Evolutionary conservation across 345 rosid genomes (phyloP).

Genomic region (Microthlaspi erraticum): DNA sequence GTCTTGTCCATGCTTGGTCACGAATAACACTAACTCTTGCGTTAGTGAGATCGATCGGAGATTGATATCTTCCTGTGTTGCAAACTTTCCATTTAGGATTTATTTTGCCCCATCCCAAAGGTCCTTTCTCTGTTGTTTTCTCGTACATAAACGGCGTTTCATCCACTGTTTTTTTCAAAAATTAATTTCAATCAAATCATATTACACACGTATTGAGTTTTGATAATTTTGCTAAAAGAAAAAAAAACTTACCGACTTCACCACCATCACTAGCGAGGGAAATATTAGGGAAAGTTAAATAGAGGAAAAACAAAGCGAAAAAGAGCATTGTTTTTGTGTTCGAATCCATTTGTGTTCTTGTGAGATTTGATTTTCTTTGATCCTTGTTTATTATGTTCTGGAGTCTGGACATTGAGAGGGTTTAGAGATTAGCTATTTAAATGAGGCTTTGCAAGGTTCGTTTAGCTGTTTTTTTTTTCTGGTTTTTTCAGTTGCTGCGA

Average conservation of each 20-base stretch:
- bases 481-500: conserved; percentile 14
- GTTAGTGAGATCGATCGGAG: conserved; percentile 63
- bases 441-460: conserved; percentile 3
- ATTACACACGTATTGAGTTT: neutral
- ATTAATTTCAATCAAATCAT: neutral
- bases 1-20: conserved; percentile 48
- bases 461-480: neutral
- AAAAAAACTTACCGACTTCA: conserved; percentile 38
- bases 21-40: conserved; percentile 39
- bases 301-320: conserved; percentile 10
- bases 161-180: conserved; percentile 46
- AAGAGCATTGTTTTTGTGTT: conserved; percentile 4
- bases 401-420: neutral
- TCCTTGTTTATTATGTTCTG: neutral
- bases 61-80: conserved; percentile 58
- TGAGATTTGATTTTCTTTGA: neutral
- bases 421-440: neutral
- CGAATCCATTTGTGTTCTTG: conserved; percentile 10
- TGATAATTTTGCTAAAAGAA: neutral
- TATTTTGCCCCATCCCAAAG: conserved; percentile 55
- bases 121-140: conserved; percentile 50
- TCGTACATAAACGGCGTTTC: conserved; percentile 52
- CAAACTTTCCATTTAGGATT: conserved; percentile 62
- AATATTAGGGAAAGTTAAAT: conserved; percentile 5
- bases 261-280: neutral